Evolutionary conservation across 2,329 filamentous ascomycete genomes (phyloP).

Genomic region (Diaporthe citri): DNA sequence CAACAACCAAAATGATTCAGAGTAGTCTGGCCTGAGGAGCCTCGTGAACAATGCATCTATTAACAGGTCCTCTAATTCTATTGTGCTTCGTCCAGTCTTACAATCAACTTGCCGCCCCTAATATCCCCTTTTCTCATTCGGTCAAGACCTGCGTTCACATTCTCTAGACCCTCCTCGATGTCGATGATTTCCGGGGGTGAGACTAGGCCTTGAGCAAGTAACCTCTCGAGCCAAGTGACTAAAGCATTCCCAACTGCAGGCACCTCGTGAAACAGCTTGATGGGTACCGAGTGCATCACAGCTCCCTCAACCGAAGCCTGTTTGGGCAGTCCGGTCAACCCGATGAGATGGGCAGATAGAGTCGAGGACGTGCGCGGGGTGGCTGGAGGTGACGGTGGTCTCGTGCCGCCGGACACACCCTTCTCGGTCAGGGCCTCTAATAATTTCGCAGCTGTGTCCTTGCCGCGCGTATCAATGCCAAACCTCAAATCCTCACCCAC

Average conservation of each 20-base stretch:
- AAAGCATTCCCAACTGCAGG: constrained; percentile 72
- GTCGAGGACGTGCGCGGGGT: constrained; percentile 51
- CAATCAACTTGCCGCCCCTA: constrained; percentile 77
- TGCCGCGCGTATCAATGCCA: constrained; percentile 76
- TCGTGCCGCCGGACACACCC: constrained; percentile 39
- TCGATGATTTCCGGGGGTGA: constrained; percentile 75
- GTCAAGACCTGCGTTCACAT: constrained; percentile 77
- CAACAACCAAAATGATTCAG: constrained; percentile 53
- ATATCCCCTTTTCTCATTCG: constrained; percentile 74
- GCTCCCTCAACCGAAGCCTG: constrained; percentile 57
- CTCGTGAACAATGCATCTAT: neutral
- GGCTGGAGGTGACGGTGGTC: constrained; percentile 52
- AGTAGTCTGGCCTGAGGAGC: constrained; percentile 39
- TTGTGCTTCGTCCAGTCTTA: constrained; percentile 50
- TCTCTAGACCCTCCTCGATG: constrained; percentile 72
- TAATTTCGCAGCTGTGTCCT: constrained; percentile 71
- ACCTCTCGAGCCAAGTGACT: constrained; percentile 74
- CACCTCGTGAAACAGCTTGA: constrained; percentile 81
- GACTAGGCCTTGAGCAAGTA: constrained; percentile 68
- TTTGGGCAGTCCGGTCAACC: constrained; percentile 77
- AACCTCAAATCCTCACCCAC: constrained; percentile 72
- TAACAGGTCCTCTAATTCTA: neutral
- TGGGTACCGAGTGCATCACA: constrained; percentile 75
- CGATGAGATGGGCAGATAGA: constrained; percentile 70
- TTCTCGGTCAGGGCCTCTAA: constrained; percentile 62